A percentile compares a stretch with the other conserved stretches of the same genome.
Conservation (phyloP, 108 stramenopile genomes). For the Poteriospumella lacustris region DNA sequence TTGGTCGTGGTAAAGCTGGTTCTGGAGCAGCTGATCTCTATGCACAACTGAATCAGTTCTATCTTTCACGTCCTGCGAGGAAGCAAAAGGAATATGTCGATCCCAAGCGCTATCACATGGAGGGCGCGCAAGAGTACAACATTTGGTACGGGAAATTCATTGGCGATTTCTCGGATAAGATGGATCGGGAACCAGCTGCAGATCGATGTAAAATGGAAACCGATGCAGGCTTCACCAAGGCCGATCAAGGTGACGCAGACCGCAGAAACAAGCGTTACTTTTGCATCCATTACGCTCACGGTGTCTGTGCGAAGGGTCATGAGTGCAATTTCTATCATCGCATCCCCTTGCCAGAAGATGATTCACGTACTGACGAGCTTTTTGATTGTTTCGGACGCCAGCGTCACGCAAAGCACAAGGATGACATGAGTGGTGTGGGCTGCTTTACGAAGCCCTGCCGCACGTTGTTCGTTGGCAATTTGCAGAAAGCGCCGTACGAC, state of each 20-base stretch:
- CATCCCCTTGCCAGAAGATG: slow-evolving; percentile 41
- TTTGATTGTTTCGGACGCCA: slow-evolving; percentile 51
- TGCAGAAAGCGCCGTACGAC: slow-evolving; percentile 17
- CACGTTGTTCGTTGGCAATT: slow-evolving; percentile 38
- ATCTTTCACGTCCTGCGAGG: slow-evolving; percentile 38
- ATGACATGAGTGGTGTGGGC: slow-evolving; percentile 54
- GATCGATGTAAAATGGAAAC: slow-evolving; percentile 37
- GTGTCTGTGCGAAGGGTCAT: slow-evolving; percentile 38
- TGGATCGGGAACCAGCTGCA: slow-evolving; percentile 37
- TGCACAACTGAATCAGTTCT: slow-evolving; percentile 36
- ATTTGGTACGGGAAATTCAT: slow-evolving; percentile 49
- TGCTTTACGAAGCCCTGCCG: slow-evolving; percentile 32
- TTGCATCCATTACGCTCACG: slow-evolving; percentile 47
- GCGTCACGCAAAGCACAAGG: slow-evolving; percentile 42
- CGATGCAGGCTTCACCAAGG: slow-evolving; percentile 52
- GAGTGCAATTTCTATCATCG: slow-evolving; percentile 48
- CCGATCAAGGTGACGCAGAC: slow-evolving; percentile 29
- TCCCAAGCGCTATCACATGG: slow-evolving; percentile 30
- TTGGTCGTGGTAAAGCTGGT: slow-evolving; percentile 48
- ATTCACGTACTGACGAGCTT: slow-evolving; percentile 29
- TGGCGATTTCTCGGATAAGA: slow-evolving; percentile 40
- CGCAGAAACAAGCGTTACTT: slow-evolving; percentile 21
- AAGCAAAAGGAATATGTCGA: slow-evolving; percentile 38
- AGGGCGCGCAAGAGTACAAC: slow-evolving; percentile 50
- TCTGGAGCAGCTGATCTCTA: neutral